Evolutionary conservation across 345 rosid species (phyloP).

Genomic region (Pugionium dolabratum): DNA sequence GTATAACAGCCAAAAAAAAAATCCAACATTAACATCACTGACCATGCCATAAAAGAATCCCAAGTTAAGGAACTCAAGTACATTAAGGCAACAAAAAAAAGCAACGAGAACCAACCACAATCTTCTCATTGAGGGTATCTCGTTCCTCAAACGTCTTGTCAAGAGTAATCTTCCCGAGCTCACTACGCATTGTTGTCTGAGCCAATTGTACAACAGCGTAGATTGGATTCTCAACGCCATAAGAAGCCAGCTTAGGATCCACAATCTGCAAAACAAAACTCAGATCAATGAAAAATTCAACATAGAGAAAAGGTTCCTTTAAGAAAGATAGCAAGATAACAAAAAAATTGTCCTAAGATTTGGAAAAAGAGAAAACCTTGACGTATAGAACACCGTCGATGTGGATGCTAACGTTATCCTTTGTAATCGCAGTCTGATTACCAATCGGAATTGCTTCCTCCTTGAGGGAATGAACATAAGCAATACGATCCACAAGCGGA

Average conservation of each 20-base stretch:
- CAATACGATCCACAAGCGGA: slow-evolving; percentile 86
- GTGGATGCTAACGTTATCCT: slow-evolving; percentile 91
- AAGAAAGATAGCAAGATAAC: not conserved
- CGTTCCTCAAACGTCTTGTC: slow-evolving; percentile 98
- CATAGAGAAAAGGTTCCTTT: not conserved
- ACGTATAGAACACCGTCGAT: slow-evolving; percentile 92
- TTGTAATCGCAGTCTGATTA: slow-evolving; percentile 88
- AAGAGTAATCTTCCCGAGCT: slow-evolving; percentile 93
- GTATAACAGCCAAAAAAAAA: not conserved
- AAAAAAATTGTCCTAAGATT: not conserved
- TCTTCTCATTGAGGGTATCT: slow-evolving; percentile 85
- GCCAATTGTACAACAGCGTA: slow-evolving; percentile 92
- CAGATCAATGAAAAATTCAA: not conserved
- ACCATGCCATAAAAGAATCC: not conserved
- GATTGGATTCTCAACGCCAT: slow-evolving; percentile 93
- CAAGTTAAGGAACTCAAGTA: not conserved
- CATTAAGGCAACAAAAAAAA: not conserved
- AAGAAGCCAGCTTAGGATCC: slow-evolving; percentile 82
- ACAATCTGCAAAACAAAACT: slow-evolving; percentile 57
- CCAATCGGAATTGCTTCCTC: slow-evolving; percentile 94
- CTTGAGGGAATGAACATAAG: slow-evolving; percentile 94
- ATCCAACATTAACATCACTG: slow-evolving; percentile 13
- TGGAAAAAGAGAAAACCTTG: slow-evolving; percentile 49
- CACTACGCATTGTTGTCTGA: slow-evolving; percentile 96
- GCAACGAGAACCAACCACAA: slow-evolving; percentile 63